Evolutionary conservation across 1,139 yeast species (phyloP).

Genomic region (Candida frijolesensis): DNA sequence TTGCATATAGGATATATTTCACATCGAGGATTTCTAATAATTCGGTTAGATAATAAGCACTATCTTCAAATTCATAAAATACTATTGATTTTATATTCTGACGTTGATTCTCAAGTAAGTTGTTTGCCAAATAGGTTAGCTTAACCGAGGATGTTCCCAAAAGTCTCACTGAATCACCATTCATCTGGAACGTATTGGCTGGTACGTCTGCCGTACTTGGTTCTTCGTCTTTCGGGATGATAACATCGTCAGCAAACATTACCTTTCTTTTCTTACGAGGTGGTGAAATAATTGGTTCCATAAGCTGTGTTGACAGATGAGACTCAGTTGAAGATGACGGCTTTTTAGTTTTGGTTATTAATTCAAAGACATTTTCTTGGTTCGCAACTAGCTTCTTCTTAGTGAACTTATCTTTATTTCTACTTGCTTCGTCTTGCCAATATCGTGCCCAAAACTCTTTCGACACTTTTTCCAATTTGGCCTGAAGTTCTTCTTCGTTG

Average conservation of each 20-base stretch:
- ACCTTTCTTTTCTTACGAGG: constrained; percentile 4
- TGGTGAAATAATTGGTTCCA: not conserved
- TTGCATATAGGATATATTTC: constrained; percentile 63
- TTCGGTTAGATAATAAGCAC: constrained; percentile 69
- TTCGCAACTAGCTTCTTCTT: constrained; percentile 32
- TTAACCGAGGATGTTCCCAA: constrained; percentile 65
- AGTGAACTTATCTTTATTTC: constrained; percentile 29
- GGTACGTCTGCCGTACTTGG: too few species aligned
- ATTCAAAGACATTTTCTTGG: constrained; percentile 9
- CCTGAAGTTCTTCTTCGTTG: constrained; percentile 25
- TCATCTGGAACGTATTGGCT: not conserved
- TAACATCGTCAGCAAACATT: not conserved
- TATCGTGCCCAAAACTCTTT: constrained; percentile 53
- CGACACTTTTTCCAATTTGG: constrained; percentile 33
- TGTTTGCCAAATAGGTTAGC: constrained; percentile 57
- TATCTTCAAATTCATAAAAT: constrained; percentile 71
- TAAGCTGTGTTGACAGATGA: not conserved
- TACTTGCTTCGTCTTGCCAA: constrained; percentile 46
- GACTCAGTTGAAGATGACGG: not conserved
- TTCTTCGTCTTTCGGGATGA: not conserved
- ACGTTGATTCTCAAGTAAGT: constrained; percentile 53
- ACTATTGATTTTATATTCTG: constrained; percentile 55
- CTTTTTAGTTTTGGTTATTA: constrained; percentile 16
- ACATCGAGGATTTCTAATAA: constrained; percentile 62
- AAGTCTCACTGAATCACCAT: not conserved